A percentile compares a stretch with the other conserved stretches of the same genome.
These are phyloP conservation scores for Geotrichum armillariae DNA, from an alignment of 1,139 yeast species.

Conservation along the genomic window DNA sequence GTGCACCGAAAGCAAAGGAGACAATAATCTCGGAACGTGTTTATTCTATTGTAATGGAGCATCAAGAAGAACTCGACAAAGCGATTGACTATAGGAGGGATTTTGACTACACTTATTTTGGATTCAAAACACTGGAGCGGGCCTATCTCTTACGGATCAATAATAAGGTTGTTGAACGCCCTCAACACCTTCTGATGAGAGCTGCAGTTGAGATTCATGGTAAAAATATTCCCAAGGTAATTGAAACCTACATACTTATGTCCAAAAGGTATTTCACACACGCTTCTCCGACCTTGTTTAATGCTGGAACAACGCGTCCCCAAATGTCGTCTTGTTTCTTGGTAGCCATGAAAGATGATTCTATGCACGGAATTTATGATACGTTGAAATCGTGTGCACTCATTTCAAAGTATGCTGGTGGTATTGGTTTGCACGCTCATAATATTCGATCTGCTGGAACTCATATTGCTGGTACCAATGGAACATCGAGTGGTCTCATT, in stretches of 20 bases:
- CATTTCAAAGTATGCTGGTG: slow-evolving; percentile 81
- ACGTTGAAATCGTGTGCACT: slow-evolving; percentile 75
- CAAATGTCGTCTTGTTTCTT: slow-evolving; percentile 81
- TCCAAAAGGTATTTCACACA: slow-evolving; percentile 74
- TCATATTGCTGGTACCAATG: slow-evolving; percentile 72
- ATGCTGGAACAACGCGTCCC: slow-evolving; percentile 73
- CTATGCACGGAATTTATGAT: slow-evolving; percentile 78
- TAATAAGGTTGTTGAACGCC: slow-evolving; percentile 71
- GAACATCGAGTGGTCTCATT: slow-evolving; percentile 73
- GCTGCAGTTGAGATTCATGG: slow-evolving; percentile 81
- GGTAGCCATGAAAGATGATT: slow-evolving; percentile 76
- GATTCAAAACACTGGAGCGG: slow-evolving; percentile 72
- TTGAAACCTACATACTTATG: slow-evolving; percentile 74
- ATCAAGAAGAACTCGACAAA: slow-evolving; percentile 57
- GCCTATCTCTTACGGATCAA: slow-evolving; percentile 61
- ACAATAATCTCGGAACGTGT: slow-evolving; percentile 68
- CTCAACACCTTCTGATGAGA: slow-evolving; percentile 78
- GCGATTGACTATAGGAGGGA: slow-evolving; percentile 70
- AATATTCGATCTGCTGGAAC: slow-evolving; percentile 73
- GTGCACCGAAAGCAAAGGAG: slow-evolving; percentile 58
- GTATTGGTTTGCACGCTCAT: slow-evolving; percentile 77
- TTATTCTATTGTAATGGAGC: slow-evolving; percentile 51
- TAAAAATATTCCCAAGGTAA: slow-evolving; percentile 55
- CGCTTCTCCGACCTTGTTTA: slow-evolving; percentile 80
- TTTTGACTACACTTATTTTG: slow-evolving; percentile 66